Base-by-base conservation (phyloP, 2,329 filamentous ascomycete species). In the Teratosphaeriaceae sp. region DNA sequence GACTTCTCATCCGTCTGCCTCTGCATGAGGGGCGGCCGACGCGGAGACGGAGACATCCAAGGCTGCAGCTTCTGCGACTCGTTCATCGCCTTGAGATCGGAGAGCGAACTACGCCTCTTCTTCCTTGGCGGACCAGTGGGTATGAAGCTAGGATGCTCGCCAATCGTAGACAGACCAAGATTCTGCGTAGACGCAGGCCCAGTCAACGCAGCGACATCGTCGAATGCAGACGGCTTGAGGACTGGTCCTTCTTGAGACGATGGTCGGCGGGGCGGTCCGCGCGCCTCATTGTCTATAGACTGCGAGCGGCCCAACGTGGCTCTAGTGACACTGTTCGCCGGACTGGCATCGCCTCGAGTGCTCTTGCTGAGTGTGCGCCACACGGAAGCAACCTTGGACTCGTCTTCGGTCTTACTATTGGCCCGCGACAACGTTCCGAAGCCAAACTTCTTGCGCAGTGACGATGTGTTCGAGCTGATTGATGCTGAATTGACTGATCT, bases 321-420 rank as follows among this genome's bases (percentile, higher is more conserved):
- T 61, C 80, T 86, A 2, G 84, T 82, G 29, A 87, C 63, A 61
- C 78, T 86, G 13, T 75, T 69, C 22, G 64, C 63, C 46, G 82
- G 86, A 53, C 71, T 80, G 42, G 71, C 79, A 48, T 71, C 76
- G 22, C 74, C 66, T 42, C 83, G 75, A 34, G 70, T 75, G 65
- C 68, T 87, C 69, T 94, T 95, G 71, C 88, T 94, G 51, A 95
- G 69, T n/a, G 80, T 89, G 43, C 88, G 80, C 80, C 88, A 88
- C 18, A 95, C 80, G 0, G 87, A 90, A 31, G 81, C 74, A 27
- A 86, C 79, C 51, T 79, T 78, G 33, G 87, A 85, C 33, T 79
- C 70, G 29, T 79, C 76, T 43, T 82, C 77, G 18, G 74, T 76
- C 62, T 84, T 90, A 69, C 85, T 88, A 57, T 85, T 88, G 55